Base-by-base conservation (phyloP, 1,284 basidiomycete species). In the Takashimella tepidaria region DNA sequence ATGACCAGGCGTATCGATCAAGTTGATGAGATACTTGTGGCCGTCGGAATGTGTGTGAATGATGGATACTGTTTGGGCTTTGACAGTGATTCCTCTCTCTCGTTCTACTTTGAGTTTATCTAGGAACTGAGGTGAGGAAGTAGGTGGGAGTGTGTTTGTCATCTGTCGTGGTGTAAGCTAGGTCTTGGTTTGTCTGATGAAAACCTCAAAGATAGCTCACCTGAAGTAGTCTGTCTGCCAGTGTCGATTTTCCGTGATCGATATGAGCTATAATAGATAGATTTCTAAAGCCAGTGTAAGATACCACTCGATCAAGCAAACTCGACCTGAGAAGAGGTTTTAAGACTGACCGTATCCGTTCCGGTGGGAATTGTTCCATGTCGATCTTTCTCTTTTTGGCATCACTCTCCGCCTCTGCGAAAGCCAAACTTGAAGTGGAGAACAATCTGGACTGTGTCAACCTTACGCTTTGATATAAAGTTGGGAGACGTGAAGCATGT, bases 1-100 rank as follows among this genome's bases (percentile, higher is more conserved):
- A 75, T 97, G 92, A 3, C 92, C 92, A 45, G 95, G 95, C 0
- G 96, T 98, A 72, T 99, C 95, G 66, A 99, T 95, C 31, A 98
- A 79, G 74, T 98, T 98, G 61, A 99, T 82, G 47, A 99, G 80
- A 67, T 88, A 86, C 20, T 77, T 77, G 37, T 79, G 76, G 4
- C 81, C 82, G 46, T 81, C 72, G 11, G 78, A 65, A 69, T 88
- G 80, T 45, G 66, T 62, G 69, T 88, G 79, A 55, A 93, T 78
- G 87, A 97, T 95, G 83, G 88, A 92, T 5, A 89, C 91, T 2
- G 89, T 93, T 75, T 93, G 89, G 3, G 90, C 90, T 75, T 93
- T 92, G 67, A 93, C 92, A 77, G 74, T 79, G 53, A 79, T 75
- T 1, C 73, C 95, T 43, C 95, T 82, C 73, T 98, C 72, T 53